These are phyloP conservation scores for Ajuga chamaepitys DNA, from an alignment of 257 asterid genomes.

Conservation along the genomic window DNA sequence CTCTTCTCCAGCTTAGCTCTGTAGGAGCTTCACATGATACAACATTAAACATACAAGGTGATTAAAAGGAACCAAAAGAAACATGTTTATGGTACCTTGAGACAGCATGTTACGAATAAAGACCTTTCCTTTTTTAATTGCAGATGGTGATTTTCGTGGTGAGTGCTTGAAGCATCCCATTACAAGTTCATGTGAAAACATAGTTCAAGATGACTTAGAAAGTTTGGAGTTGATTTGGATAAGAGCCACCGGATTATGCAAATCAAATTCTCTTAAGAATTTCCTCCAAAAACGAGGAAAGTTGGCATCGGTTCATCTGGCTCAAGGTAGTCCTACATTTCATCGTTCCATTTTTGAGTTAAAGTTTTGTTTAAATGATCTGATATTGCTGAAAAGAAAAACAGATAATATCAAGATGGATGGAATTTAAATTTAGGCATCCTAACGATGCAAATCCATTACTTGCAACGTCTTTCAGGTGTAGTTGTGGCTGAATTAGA, in stretches of 20 bases:
- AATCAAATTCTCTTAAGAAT: conserved; percentile 38
- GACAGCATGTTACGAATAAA: no score
- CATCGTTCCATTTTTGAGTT: neutral
- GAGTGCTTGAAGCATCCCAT: conserved; percentile 43
- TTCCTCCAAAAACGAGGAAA: conserved; percentile 54
- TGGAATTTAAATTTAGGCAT: neutral
- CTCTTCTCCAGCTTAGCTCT: conserved; percentile 71
- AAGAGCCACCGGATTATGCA: conserved; percentile 39
- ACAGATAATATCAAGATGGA: no score
- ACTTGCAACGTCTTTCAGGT: conserved; percentile 32
- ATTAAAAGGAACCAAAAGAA: neutral
- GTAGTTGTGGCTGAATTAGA: conserved; percentile 70
- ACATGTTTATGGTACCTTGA: no score
- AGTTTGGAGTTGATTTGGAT: conserved; percentile 53
- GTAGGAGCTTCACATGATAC: conserved; percentile 32
- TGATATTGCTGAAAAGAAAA: neutral
- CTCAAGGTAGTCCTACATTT: conserved; percentile 40
- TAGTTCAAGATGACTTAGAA: conserved; percentile 24
- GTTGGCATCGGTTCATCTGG: conserved; percentile 38
- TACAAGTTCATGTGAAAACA: conserved; percentile 29
- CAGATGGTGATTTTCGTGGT: conserved; percentile 50
- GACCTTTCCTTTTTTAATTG: no score
- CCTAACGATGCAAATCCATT: neutral
- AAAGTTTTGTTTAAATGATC: neutral
- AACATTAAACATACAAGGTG: conserved; percentile 41